Percentiles rank a stretch among this genome's conserved stretches.
Conservation (phyloP, 2,329 filamentous ascomycete species). For the Verticillium longisporum region DNA sequence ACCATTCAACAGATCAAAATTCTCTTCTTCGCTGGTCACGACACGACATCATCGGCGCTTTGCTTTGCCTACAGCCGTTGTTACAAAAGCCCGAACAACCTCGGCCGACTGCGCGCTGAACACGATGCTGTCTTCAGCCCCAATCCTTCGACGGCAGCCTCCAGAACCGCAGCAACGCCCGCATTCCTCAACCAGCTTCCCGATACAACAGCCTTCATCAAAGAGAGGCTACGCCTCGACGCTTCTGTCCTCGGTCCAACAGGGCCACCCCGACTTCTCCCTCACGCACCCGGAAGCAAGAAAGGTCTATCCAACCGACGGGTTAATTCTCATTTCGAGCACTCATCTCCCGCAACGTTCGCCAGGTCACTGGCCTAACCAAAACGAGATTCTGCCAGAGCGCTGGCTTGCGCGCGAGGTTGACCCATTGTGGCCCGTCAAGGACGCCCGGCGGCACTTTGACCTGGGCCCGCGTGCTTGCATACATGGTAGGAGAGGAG, state of each 20-base stretch:
- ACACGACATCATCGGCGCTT: slow-evolving; percentile 22
- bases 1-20: slow-evolving; percentile 20
- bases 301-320: slow-evolving; percentile 30
- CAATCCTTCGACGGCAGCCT: slow-evolving; percentile 25
- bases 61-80: slow-evolving; percentile 16
- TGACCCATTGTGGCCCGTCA: slow-evolving; percentile 25
- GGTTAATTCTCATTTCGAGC: slow-evolving; percentile 19
- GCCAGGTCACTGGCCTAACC: slow-evolving; percentile 23
- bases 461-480: slow-evolving; percentile 45
- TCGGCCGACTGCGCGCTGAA: slow-evolving; percentile 18
- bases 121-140: slow-evolving; percentile 36
- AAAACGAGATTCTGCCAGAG: slow-evolving; percentile 32
- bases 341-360: slow-evolving; percentile 19
- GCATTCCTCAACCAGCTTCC: slow-evolving; percentile 40
- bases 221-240: slow-evolving; percentile 45
- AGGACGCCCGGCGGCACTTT: slow-evolving; percentile 47
- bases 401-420: slow-evolving; percentile 26
- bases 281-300: slow-evolving; percentile 34
- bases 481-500: slow-evolving; percentile 40
- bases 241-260: slow-evolving; percentile 16
- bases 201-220: slow-evolving; percentile 44
- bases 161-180: slow-evolving; percentile 31
- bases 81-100: slow-evolving; percentile 13
- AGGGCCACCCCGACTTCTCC: slow-evolving; percentile 20
- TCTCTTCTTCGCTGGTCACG: slow-evolving; percentile 24